Percentiles rank a stretch among this genome's conserved stretches.
Conservation (phyloP, 257 asterid species). For the Orobanche coerulescens region DNA sequence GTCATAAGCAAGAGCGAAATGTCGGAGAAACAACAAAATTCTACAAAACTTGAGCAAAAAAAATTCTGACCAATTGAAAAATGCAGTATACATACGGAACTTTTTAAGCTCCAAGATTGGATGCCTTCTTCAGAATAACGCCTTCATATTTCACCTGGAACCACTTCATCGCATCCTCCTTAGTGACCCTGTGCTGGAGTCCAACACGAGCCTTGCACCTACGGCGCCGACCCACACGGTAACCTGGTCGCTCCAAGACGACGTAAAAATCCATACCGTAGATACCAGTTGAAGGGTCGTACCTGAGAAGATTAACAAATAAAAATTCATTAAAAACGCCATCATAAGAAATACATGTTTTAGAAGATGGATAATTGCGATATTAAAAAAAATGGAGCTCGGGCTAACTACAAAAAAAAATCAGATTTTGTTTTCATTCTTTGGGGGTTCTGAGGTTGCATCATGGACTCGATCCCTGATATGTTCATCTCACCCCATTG, state of each 20-base stretch:
- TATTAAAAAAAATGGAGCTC: too few relatives aligned
- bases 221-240: conserved; percentile 41
- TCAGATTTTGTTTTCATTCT: too few relatives aligned
- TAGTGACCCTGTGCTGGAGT: conserved; percentile 40
- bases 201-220: conserved; percentile 43
- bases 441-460: too few relatives aligned
- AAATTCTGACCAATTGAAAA: not conserved
- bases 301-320: conserved; percentile 22
- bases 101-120: conserved; percentile 28
- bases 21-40: conserved; percentile 8
- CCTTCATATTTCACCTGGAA: conserved; percentile 53
- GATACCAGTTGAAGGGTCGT: conserved; percentile 51
- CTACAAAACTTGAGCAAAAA: conserved; percentile 21
- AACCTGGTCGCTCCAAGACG: conserved; percentile 36
- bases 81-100: not conserved
- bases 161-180: conserved; percentile 49
- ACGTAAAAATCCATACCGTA: conserved; percentile 50
- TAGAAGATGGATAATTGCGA: not conserved
- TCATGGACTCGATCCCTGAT: too few relatives aligned
- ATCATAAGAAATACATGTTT: not conserved
- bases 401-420: too few relatives aligned
- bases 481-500: too few relatives aligned
- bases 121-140: conserved; percentile 48
- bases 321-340: not conserved
- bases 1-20: not conserved